phyloP scores from a whole-genome alignment of 306 rosid species.

The Citrullus mucosospermus region DNA sequence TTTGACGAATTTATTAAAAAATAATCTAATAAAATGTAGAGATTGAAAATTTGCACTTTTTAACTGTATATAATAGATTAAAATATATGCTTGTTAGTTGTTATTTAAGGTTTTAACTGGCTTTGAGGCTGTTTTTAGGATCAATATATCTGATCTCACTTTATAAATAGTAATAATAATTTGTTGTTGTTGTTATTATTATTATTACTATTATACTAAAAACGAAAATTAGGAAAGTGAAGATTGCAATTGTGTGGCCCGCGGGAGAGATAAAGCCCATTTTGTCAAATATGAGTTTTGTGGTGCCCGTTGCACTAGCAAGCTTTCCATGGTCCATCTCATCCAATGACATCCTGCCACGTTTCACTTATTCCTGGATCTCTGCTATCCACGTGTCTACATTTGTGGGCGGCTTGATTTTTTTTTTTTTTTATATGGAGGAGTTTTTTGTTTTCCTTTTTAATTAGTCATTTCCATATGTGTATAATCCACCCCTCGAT shows the following conservation, averaged over 20 bases:
- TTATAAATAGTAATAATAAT: neutral
- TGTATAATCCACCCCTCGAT: neutral
- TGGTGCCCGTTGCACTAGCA: neutral
- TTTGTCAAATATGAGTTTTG: neutral
- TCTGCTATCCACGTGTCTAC: neutral
- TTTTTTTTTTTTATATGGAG: neutral
- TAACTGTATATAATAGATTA: too few relatives aligned
- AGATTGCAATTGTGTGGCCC: neutral
- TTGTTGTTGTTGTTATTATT: too few relatives aligned
- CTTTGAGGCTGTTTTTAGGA: neutral
- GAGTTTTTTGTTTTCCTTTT: too few relatives aligned
- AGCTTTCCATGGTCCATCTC: neutral
- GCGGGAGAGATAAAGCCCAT: conserved; percentile 4
- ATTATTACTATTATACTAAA: too few relatives aligned
- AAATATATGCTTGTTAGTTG: too few relatives aligned
- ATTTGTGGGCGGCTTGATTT: neutral
- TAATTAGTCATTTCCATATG: neutral
- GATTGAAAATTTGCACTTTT: too few relatives aligned
- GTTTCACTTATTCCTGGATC: neutral
- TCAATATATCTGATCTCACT: neutral
- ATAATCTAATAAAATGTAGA: too few relatives aligned
- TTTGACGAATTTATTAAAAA: too few relatives aligned
- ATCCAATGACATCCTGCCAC: neutral
- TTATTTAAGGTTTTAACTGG: too few relatives aligned
- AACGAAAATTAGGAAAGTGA: neutral